These are phyloP conservation scores for Phaeosphaeria sp. DNA, from an alignment of 2,329 filamentous ascomycete genomes.

Conservation along the genomic window DNA sequence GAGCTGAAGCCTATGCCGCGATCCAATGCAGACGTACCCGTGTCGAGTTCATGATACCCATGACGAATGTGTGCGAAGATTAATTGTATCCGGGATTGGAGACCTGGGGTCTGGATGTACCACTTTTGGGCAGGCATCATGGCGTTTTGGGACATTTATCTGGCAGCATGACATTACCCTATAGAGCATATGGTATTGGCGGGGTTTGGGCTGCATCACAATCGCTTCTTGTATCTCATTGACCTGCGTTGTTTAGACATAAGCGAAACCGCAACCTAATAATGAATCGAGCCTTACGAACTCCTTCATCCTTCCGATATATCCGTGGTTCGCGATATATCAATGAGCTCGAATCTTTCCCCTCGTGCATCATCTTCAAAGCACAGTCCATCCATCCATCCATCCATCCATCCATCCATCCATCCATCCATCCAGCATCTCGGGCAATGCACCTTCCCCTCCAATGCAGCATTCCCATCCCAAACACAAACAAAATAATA, in stretches of 20 bases:
- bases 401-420: no score
- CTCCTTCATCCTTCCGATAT: not conserved
- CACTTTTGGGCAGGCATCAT: conserved; percentile 5
- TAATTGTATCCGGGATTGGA: not conserved
- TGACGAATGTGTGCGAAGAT: not conserved
- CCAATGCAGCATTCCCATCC: no score
- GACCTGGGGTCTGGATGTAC: not conserved
- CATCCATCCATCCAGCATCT: no score
- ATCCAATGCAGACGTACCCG: conserved; percentile 29
- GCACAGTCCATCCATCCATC: no score
- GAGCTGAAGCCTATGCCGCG: conserved; percentile 72
- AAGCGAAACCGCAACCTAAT: not conserved
- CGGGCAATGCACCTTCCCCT: no score
- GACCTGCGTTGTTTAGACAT: not conserved
- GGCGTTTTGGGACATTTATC: conserved; percentile 17
- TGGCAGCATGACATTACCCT: conserved; percentile 18
- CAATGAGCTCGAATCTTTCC: no score
- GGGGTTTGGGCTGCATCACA: conserved; percentile 18
- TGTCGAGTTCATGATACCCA: conserved; percentile 25
- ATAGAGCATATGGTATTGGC: conserved; percentile 16
- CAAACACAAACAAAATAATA: not conserved
- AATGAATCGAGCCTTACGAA: not conserved
- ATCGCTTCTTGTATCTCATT: conserved; percentile 13
- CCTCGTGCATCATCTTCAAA: no score
- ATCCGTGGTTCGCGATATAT: not conserved